These are phyloP conservation scores for Dothistroma pini DNA, from an alignment of 2,329 filamentous ascomycete genomes.

Conservation along the genomic window DNA sequence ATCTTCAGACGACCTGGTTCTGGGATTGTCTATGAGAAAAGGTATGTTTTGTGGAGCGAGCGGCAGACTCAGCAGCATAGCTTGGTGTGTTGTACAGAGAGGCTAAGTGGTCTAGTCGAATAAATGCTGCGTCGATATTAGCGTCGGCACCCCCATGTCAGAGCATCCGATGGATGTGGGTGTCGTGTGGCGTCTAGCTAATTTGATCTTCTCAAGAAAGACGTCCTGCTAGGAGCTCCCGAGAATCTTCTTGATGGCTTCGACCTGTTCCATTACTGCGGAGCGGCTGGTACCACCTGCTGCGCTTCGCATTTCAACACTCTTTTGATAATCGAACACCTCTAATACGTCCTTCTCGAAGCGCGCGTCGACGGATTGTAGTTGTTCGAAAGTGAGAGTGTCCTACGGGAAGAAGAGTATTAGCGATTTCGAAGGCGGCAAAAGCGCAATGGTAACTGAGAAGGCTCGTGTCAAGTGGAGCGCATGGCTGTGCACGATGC, in stretches of 20 bases:
- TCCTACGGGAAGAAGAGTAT: slow-evolving; percentile 62
- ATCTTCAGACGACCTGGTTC: too few relatives aligned
- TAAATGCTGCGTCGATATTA: background rate
- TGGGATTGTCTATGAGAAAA: too few relatives aligned
- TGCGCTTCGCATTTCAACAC: slow-evolving; percentile 73
- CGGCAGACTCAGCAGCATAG: background rate
- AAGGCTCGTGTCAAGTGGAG: too few relatives aligned
- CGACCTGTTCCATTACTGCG: slow-evolving; percentile 62
- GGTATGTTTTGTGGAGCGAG: too few relatives aligned
- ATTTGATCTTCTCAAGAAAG: background rate
- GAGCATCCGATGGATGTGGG: background rate
- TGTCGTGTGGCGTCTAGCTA: background rate
- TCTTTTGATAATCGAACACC: slow-evolving; percentile 76
- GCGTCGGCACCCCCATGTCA: background rate
- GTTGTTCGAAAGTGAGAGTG: slow-evolving; percentile 61
- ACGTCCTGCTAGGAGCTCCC: background rate
- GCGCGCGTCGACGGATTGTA: slow-evolving; percentile 64
- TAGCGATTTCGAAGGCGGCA: background rate
- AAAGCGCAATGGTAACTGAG: too few relatives aligned
- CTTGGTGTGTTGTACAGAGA: background rate
- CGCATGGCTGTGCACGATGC: background rate
- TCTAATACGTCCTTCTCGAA: slow-evolving; percentile 68
- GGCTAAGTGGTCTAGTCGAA: too few relatives aligned
- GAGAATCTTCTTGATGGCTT: slow-evolving; percentile 47
- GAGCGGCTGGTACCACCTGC: slow-evolving; percentile 74